Base-by-base conservation (phyloP, 2,329 filamentous ascomycete genomes). In the Lojkania enalia region DNA sequence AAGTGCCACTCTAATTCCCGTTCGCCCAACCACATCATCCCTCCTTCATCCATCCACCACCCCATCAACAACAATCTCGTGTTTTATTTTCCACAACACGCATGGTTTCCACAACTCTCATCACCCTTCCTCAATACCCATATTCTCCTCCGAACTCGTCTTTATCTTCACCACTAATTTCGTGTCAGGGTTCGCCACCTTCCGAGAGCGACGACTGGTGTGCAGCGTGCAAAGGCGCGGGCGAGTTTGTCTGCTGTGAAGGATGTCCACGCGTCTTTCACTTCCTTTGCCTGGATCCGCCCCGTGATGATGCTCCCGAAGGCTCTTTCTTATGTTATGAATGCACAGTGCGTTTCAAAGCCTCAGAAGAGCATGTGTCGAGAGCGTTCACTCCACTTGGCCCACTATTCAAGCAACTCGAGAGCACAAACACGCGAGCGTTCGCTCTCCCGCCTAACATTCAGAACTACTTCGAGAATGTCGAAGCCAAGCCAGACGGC, bases 161-260 rank as follows among this genome's bases (percentile, higher is more conserved):
- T 36, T 49, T 66, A 25, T 64, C 61, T 35, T 70, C 67, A 18
- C 60, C 65, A 54, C 71, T 77, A 61, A 77, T 65, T 46, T 56
- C 60, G 49, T 60, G 65, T 36, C 66, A 70, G 66, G 60, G 58
- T 49, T 69, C 66, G 52, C 63, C 63, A 51, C 69, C 61, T 33
- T 66, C 65, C 31, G 67, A 96, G 51, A 95, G 95, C 69, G 89
- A 94, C 68, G 92, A 97, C 69, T 86, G 87, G 64, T 99, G 92
- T 74, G 86, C 86, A 50, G 84, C 90, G 35, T 99, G 94, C 73
- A 83, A 86, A 61, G 87, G 87, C 52, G 87, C 83, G 55, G 92
- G 92, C 45, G 84, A 90, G 57, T 81, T 99, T 52, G 80, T 97
- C 54, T 96, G 91, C 73, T 99, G 94, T 71, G 94, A 97, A 73